Evolutionary conservation across 2,329 filamentous ascomycete species (phyloP), one percentile per base, ranked within the genome.

Genomic region (Cercospora sesami): DNA sequence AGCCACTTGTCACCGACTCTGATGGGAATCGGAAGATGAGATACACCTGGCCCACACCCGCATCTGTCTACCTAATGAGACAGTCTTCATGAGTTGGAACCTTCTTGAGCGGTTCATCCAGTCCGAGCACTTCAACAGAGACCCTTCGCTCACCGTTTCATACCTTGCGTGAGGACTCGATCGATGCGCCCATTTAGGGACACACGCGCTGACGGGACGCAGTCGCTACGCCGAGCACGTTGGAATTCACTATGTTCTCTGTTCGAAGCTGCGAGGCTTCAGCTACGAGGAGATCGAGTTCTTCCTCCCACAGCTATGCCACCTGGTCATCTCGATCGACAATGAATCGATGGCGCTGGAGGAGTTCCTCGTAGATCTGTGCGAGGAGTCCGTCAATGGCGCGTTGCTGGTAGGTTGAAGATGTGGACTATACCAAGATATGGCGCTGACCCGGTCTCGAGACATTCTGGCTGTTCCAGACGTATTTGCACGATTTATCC

Each of bases 381-480:
- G 92, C 81, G 91, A 95, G 80, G 91, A 94, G 81, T 94, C 91
- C 18, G 92, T 94, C 73, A 94, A 92, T 74, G 91, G 91, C 71
- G 91, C 92, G 68, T 83, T 95, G 73, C 83, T 95, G 83, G 92
- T 94, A 83, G 74, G 89, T 83, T 42, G 4, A 36, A 16, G 21
- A 26, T 26, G 21, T 21, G 57, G 12, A 21, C 58, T 51, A 28
- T 12, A 30, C 31, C 33, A 16, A 2, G 58, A 31, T 18, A 31
- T 58, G 28, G 26, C 42, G 65, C 71, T 75, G 71, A 77, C 64
- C 45, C 26, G 14, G 9, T 30, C 63, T 64, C 51, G 76, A 95
- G 92, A 94, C 92, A 39, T 95, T 95, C 80, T 95, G 92, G 92
- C 86, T 95, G 62, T 93, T 95, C 80, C 92, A 95, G 81, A 94